A percentile compares a stretch with the other conserved stretches of the same genome.
phyloP scores from a whole-genome alignment of 257 asterid species.

The Solanum dulcamara region DNA sequence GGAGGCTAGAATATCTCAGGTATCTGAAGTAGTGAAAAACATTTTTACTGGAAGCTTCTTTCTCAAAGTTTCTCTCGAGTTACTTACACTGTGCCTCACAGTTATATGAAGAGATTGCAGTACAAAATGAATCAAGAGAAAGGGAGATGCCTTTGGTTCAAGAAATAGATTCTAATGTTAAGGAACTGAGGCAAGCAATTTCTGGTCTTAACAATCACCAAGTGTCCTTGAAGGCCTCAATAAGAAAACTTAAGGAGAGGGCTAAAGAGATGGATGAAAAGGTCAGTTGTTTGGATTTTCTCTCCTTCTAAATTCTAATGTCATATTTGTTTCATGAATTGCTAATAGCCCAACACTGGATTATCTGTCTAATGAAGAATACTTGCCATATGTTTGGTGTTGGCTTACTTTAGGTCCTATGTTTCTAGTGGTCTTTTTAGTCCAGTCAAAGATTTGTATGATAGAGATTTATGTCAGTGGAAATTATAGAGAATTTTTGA shows the following conservation, averaged over 20 bases:
- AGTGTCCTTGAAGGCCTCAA: constrained; percentile 49
- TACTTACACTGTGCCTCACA: constrained; percentile 2
- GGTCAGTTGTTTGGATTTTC: constrained; percentile 30
- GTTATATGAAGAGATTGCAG: not conserved
- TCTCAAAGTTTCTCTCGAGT: not conserved
- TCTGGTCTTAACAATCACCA: constrained; percentile 70
- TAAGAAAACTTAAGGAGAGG: constrained; percentile 62
- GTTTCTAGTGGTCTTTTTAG: not conserved
- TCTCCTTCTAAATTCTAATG: not conserved
- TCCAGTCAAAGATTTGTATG: not conserved
- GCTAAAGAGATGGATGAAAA: constrained; percentile 65
- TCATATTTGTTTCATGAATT: not conserved
- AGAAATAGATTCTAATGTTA: not conserved
- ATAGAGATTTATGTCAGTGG: not conserved
- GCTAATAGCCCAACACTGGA: constrained; percentile 15
- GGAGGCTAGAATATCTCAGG: constrained; percentile 55
- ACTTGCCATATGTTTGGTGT: not conserved
- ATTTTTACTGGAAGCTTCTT: not conserved
- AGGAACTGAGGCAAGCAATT: constrained; percentile 38
- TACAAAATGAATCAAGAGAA: not conserved
- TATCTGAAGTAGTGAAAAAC: constrained; percentile 6
- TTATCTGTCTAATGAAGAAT: not conserved
- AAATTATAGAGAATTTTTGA: not conserved
- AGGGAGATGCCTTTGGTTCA: not conserved
- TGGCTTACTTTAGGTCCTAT: not conserved